These are phyloP conservation scores for Ajuga reptans DNA, from an alignment of 305 asterid genomes.

Conservation along the genomic window DNA sequence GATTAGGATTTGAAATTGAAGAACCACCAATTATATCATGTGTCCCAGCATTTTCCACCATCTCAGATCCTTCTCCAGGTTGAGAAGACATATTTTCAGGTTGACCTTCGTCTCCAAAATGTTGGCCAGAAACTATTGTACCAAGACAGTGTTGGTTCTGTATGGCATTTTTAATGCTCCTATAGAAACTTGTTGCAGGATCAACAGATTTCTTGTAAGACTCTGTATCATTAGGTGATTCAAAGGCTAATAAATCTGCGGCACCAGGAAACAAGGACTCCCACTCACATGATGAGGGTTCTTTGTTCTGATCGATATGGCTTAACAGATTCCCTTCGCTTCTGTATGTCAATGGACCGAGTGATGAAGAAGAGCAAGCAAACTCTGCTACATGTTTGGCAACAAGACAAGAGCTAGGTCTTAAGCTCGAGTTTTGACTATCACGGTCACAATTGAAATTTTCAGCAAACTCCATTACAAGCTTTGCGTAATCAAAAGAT, in stretches of 20 bases:
- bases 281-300: constrained; percentile 57
- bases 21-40: constrained; percentile 27
- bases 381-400: constrained; percentile 24
- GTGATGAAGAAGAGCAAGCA: constrained; percentile 32
- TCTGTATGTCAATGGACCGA: constrained; percentile 24
- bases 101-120: constrained; percentile 32
- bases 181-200: constrained; percentile 37
- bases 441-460: constrained; percentile 26
- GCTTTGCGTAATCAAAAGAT: constrained; percentile 39
- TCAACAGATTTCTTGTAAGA: constrained; percentile 36
- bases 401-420: constrained; percentile 17
- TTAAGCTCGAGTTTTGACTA: constrained; percentile 23
- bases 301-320: constrained; percentile 34
- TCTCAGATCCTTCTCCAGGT: constrained; percentile 43
- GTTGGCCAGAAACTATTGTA: constrained; percentile 26
- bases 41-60: constrained; percentile 31
- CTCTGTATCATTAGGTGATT: constrained; percentile 41
- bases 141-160: constrained; percentile 29
- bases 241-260: constrained; percentile 41
- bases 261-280: constrained; percentile 49
- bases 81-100: constrained; percentile 38
- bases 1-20: constrained; percentile 33
- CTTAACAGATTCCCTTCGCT: constrained; percentile 23
- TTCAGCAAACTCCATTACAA: constrained; percentile 29
- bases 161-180: constrained; percentile 30